These are phyloP conservation scores for Phytophthora europaea DNA, from an alignment of 352 stramenopile genomes.

Conservation along the genomic window DNA sequence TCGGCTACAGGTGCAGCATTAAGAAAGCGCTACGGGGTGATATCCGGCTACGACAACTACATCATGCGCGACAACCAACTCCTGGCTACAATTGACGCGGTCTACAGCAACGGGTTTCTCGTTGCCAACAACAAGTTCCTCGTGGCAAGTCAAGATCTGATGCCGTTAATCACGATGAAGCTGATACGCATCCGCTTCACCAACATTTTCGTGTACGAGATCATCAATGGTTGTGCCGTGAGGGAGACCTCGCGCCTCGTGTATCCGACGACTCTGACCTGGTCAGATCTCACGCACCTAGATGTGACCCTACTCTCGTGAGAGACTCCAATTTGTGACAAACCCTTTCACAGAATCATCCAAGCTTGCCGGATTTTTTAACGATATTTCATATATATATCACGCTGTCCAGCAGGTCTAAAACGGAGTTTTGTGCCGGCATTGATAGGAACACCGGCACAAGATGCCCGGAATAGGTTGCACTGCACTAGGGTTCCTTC, in stretches of 20 bases:
- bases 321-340: background rate
- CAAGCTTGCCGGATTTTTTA: background rate
- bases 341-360: background rate
- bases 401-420: too few species aligned
- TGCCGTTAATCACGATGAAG: conserved; percentile 55
- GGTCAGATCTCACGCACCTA: conserved; percentile 35
- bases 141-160: conserved; percentile 44
- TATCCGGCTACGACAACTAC: conserved; percentile 45
- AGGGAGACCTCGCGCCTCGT: conserved; percentile 43
- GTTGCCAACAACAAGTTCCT: conserved; percentile 53
- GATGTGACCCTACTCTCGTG: conserved; percentile 38
- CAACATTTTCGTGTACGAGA: conserved; percentile 54
- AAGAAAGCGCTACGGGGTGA: conserved; percentile 32
- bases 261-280: conserved; percentile 42
- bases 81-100: conserved; percentile 46
- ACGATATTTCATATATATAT: too few species aligned
- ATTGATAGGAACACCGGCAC: background rate
- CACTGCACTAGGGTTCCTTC: background rate
- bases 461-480: background rate
- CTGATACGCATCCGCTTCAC: conserved; percentile 41
- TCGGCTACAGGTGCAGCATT: conserved; percentile 36
- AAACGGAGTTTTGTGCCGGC: too few species aligned
- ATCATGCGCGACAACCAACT: conserved; percentile 38
- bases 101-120: conserved; percentile 57
- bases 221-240: conserved; percentile 36